Base-by-base conservation (phyloP, 805 yeast species). In the Candida ovalis region DNA sequence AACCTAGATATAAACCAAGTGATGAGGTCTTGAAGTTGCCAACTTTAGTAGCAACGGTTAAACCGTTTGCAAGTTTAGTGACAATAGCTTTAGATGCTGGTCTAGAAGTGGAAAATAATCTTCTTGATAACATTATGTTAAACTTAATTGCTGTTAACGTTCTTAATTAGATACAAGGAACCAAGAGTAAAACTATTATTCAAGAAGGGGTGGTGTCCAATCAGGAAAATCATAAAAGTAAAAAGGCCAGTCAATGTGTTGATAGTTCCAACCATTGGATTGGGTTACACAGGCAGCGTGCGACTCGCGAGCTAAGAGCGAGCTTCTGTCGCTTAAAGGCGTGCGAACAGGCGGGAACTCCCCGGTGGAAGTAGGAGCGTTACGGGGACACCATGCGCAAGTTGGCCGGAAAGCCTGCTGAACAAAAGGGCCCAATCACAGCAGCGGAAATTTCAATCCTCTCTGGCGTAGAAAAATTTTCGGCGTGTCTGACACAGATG, bases 21-120 rank as follows among this genome's bases (percentile, higher is more conserved):
- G 88, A 75, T 43, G 88, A 73, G 35, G 83, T 63, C 49, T 74
- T 65, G 50, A 81, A 78, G 38, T 84, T 77, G 70, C 81, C 77
- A 56, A 76, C 58, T 68, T 84, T 87, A 44, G 88, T 74, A 53
- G 89, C 89, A 56, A 87, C 78, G 51, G 86, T 80, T 52, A 86
- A 70, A 58, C 95, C 95, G 66, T 84, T 86, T 55, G 83, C 70
- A 59, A 87, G 73, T 51, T 86, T 80, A 57, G 95, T 83, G 70
- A 80, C 77, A 67, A 81, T 77, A 53, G 91, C 81, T 65, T 78
- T 78, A 50, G 82, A 69, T 59, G 76, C 64, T 46, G 52, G 55
- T 56, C 61, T 57, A 21, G 77, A 64, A 54, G 87, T 76, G 60
- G 86, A 77, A 61, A 81, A 72, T 59, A 78, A 69, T 70, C 88